Percentiles rank a stretch among this genome's conserved stretches.
Conservation (phyloP, 129 eudicot species). For the Erigeron canadensis region DNA sequence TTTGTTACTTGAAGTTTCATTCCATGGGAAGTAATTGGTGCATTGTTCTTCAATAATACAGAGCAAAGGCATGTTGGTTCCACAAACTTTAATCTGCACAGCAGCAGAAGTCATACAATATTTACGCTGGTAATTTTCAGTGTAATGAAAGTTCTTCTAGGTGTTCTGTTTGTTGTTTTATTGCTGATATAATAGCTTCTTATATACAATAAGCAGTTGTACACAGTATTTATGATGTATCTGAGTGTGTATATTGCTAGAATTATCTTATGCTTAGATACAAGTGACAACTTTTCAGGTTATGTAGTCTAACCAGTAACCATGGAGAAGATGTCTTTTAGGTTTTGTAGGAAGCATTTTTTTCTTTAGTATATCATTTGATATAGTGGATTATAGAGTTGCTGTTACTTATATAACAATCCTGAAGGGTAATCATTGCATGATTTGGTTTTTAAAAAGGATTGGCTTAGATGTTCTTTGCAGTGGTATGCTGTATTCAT, state of each 20-base stretch:
- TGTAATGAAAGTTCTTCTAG: neutral
- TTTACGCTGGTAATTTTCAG: slow-evolving; percentile 64
- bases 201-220: neutral
- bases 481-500: too few relatives aligned
- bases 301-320: too few relatives aligned
- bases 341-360: too few relatives aligned
- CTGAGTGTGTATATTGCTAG: neutral
- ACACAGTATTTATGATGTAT: neutral
- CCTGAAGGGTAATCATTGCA: too few relatives aligned
- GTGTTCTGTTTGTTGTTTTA: slow-evolving; percentile 12
- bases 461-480: too few relatives aligned
- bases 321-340: too few relatives aligned
- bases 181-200: slow-evolving; percentile 1
- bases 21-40: slow-evolving; percentile 1
- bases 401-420: too few relatives aligned
- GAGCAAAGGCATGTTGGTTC: slow-evolving; percentile 94
- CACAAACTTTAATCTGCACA: slow-evolving; percentile 72
- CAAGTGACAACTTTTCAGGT: neutral
- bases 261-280: neutral
- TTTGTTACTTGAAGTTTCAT: slow-evolving; percentile 3
- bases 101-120: slow-evolving; percentile 96
- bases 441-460: neutral
- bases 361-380: too few relatives aligned
- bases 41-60: slow-evolving; percentile 32
- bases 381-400: too few relatives aligned